These are phyloP conservation scores for Chara braunii DNA, from an alignment of 139 green algal genomes.

Conservation along the genomic window DNA sequence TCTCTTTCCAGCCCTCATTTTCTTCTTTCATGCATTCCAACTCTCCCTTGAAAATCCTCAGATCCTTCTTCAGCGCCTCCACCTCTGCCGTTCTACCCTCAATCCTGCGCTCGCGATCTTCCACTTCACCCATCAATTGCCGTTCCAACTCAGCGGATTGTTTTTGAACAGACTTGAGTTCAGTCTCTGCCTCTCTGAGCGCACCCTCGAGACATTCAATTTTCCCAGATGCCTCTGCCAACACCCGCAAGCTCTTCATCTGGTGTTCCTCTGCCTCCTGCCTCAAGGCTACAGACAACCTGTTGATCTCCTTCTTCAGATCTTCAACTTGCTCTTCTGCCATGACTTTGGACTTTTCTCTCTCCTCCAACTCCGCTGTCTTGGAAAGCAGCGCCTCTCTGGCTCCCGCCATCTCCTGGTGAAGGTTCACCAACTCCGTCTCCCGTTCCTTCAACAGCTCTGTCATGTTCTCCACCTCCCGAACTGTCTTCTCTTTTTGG, in stretches of 20 bases:
- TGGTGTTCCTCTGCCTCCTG: background rate
- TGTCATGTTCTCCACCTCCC: no score
- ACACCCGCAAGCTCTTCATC: background rate
- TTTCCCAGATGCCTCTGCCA: background rate
- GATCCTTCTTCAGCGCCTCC: background rate
- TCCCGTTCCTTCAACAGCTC: background rate
- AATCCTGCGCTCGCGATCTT: background rate
- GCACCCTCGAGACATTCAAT: background rate
- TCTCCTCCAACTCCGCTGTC: background rate
- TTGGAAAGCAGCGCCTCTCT: background rate
- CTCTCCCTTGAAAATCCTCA: background rate
- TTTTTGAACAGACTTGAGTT: no score
- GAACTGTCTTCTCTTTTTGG: no score
- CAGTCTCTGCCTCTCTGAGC: constrained; percentile 7
- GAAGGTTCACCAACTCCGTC: background rate
- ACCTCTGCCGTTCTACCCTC: constrained; percentile 2
- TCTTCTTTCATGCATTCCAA: constrained; percentile 5
- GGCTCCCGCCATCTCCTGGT: background rate
- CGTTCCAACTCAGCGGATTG: constrained; percentile 2
- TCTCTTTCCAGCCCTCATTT: background rate
- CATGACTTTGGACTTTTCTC: background rate
- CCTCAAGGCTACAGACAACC: background rate
- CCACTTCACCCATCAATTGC: background rate
- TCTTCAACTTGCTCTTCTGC: constrained; percentile 13
- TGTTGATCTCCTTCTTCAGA: background rate